phyloP scores from a whole-genome alignment of 2,329 filamentous ascomycete species.

The Colletotrichum sp. region DNA sequence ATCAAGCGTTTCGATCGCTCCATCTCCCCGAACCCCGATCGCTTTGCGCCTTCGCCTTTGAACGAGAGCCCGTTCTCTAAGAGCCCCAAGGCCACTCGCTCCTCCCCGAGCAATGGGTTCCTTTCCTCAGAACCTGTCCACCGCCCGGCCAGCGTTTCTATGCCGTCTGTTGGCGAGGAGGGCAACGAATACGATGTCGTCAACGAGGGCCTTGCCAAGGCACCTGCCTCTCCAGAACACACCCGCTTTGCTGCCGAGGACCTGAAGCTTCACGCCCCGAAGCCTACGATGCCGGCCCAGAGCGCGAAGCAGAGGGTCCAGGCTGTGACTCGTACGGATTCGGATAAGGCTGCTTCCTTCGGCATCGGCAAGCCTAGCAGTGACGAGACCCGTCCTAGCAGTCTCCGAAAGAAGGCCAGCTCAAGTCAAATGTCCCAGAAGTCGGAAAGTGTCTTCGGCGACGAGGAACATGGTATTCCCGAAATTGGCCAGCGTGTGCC shows the following conservation, averaged over 20 bases:
- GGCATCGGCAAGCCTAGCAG: slow-evolving; percentile 75
- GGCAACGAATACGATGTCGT: slow-evolving; percentile 82
- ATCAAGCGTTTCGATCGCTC: slow-evolving; percentile 75
- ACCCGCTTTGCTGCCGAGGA: slow-evolving; percentile 81
- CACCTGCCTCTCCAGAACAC: slow-evolving; percentile 65
- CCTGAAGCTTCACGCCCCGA: slow-evolving; percentile 86
- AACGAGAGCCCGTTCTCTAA: slow-evolving; percentile 70
- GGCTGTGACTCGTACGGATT: slow-evolving; percentile 88
- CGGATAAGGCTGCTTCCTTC: slow-evolving; percentile 82
- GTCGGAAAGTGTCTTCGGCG: slow-evolving; percentile 32
- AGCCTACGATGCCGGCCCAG: slow-evolving; percentile 79
- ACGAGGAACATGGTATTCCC: slow-evolving; percentile 87
- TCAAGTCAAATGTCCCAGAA: slow-evolving; percentile 57
- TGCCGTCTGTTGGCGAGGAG: slow-evolving; percentile 89
- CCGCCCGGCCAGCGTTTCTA: slow-evolving; percentile 77
- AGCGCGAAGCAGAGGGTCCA: slow-evolving; percentile 86
- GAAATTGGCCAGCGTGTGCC: slow-evolving; percentile 92
- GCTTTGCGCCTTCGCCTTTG: slow-evolving; percentile 85
- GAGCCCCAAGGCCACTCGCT: slow-evolving; percentile 41
- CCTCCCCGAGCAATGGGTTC: slow-evolving; percentile 38
- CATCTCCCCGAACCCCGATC: slow-evolving; percentile 76
- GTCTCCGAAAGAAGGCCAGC: slow-evolving; percentile 66
- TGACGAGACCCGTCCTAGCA: slow-evolving; percentile 48
- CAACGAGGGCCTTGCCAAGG: slow-evolving; percentile 44
- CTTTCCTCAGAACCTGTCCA: slow-evolving; percentile 45